phyloP scores from a whole-genome alignment of 148 eudicot species.

The Amaranthus cruentus region DNA sequence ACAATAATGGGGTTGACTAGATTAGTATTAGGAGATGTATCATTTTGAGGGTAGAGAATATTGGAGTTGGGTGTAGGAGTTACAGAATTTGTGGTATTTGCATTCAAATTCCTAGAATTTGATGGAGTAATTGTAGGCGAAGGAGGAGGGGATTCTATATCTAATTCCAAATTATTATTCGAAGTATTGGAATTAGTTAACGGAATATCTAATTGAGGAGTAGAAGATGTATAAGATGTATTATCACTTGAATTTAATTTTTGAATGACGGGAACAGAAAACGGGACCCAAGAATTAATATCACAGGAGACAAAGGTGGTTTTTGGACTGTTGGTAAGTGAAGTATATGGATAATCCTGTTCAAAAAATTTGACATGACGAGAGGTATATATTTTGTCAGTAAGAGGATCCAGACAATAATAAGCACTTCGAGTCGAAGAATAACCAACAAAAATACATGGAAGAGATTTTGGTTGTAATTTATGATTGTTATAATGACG shows the following conservation, averaged over 20 bases:
- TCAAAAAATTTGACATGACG: slow-evolving; percentile 7
- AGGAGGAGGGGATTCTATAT: background rate
- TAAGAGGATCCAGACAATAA: background rate
- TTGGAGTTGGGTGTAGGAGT: too few relatives aligned
- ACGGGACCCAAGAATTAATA: background rate
- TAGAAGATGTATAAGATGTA: background rate
- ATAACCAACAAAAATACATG: background rate
- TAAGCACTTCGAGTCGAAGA: slow-evolving; percentile 5
- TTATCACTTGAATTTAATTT: background rate
- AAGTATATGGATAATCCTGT: background rate
- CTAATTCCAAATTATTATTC: too few relatives aligned
- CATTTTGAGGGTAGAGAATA: too few relatives aligned
- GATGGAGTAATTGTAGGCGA: background rate
- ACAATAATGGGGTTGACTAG: too few relatives aligned
- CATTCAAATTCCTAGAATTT: too few relatives aligned
- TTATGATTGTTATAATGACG: background rate
- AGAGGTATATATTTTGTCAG: background rate
- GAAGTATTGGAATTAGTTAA: background rate
- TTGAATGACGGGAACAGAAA: background rate
- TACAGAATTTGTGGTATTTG: too few relatives aligned
- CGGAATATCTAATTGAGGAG: background rate
- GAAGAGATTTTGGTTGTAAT: background rate
- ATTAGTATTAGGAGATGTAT: too few relatives aligned
- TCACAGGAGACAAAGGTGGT: background rate
- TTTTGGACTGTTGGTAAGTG: background rate